Conservation (phyloP, 805 yeast species). For the Kuraishia ogatae region DNA sequence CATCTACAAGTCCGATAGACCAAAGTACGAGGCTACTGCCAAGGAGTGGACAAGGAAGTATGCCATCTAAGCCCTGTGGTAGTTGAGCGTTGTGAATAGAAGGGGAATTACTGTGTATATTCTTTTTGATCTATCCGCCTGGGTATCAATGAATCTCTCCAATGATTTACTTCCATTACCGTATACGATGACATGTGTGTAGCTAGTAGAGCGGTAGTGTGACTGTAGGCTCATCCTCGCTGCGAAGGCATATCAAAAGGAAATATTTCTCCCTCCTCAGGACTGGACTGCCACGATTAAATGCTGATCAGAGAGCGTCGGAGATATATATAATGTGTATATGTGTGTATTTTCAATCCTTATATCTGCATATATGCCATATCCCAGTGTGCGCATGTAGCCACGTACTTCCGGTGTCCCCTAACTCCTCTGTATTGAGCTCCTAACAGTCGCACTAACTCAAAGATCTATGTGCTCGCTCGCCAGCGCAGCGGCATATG, state of each 20-base stretch:
- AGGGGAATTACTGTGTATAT: not conserved
- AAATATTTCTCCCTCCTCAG: no score
- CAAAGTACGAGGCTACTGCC: slow-evolving; percentile 94
- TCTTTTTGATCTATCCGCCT: not conserved
- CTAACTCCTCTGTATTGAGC: no score
- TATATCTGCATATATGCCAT: not conserved
- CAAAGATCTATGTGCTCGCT: no score
- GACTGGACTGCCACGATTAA: no score
- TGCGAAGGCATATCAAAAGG: no score
- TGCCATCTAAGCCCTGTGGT: slow-evolving; percentile 56
- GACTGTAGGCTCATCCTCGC: no score
- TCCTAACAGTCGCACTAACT: no score
- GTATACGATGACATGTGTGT: not conserved
- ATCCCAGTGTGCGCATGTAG: not conserved
- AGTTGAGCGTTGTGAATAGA: not conserved
- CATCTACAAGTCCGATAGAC: slow-evolving; percentile 87
- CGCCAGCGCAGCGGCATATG: no score
- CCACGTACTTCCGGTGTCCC: no score
- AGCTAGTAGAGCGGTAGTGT: not conserved
- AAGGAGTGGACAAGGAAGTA: slow-evolving; percentile 98
- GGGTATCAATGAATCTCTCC: not conserved
- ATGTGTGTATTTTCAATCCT: not conserved
- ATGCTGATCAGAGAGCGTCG: not conserved
- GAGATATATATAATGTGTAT: not conserved
- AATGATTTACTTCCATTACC: not conserved